Conservation (phyloP, 306 rosid genomes). For the Betula pendula region DNA sequence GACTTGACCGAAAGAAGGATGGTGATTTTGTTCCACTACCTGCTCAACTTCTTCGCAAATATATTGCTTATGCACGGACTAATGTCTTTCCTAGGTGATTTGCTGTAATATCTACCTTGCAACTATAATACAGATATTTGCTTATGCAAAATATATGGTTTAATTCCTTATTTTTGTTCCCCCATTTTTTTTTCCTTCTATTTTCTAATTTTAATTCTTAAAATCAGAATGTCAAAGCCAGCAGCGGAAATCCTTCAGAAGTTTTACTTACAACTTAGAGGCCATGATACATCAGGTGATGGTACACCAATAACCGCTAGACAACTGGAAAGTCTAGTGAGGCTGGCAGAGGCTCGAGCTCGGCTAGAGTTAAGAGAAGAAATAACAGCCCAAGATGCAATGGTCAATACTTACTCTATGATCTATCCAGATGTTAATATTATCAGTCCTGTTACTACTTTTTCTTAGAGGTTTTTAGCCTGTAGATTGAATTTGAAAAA, state of each 20-base stretch:
- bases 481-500: background rate
- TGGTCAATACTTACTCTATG: slow-evolving; percentile 46
- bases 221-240: slow-evolving; percentile 77
- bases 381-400: slow-evolving; percentile 83
- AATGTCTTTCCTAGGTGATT: slow-evolving; percentile 84
- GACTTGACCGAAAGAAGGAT: slow-evolving; percentile 65
- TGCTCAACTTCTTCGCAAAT: slow-evolving; percentile 86
- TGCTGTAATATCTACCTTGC: slow-evolving; percentile 26
- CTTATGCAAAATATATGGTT: slow-evolving; percentile 19
- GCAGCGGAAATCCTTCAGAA: slow-evolving; percentile 90
- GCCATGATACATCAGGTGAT: slow-evolving; percentile 77
- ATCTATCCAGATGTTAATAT: slow-evolving; percentile 21
- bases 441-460: slow-evolving; percentile 5
- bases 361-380: slow-evolving; percentile 86
- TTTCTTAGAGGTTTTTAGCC: slow-evolving; percentile 5
- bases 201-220: slow-evolving; percentile 15
- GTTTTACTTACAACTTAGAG: slow-evolving; percentile 78
- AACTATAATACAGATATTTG: slow-evolving; percentile 25
- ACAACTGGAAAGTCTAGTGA: slow-evolving; percentile 93
- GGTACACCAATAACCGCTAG: slow-evolving; percentile 95
- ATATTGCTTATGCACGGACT: slow-evolving; percentile 84
- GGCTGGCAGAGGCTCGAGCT: slow-evolving; percentile 95
- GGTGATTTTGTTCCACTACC: slow-evolving; percentile 80
- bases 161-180: background rate
- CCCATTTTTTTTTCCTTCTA: background rate